phyloP scores from a whole-genome alignment of 2,329 filamentous ascomycete genomes.

The Graphiopsis chlorocephala region DNA sequence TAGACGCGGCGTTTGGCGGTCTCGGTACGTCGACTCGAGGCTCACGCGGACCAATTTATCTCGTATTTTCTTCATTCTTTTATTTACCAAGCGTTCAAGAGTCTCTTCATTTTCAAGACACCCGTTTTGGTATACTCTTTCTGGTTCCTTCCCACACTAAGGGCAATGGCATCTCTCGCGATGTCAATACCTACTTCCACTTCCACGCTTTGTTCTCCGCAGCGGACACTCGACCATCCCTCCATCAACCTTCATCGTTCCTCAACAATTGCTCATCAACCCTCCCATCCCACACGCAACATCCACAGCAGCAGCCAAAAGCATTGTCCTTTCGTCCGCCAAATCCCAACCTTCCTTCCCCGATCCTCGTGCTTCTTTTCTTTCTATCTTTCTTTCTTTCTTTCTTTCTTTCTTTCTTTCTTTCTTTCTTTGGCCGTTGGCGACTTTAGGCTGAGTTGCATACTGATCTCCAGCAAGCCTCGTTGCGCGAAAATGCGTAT shows the following conservation, averaged over 20 bases:
- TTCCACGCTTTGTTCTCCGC: not conserved
- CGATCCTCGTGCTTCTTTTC: not conserved
- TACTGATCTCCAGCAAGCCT: too few species aligned
- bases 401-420: not conserved
- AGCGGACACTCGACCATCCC: not conserved
- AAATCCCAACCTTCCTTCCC: not conserved
- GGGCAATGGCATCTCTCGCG: not conserved
- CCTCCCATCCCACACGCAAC: not conserved
- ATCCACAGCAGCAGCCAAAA: not conserved
- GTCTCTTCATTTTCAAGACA: not conserved
- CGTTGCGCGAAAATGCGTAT: too few species aligned
- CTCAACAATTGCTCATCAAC: not conserved
- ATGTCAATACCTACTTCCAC: not conserved
- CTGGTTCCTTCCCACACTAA: not conserved
- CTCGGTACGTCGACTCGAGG: slow-evolving; percentile 3
- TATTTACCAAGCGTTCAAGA: not conserved
- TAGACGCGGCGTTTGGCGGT: slow-evolving; percentile 1
- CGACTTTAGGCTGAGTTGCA: too few species aligned
- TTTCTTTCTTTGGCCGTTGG: not conserved
- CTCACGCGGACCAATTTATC: not conserved
- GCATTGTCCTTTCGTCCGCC: not conserved
- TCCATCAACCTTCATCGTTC: not conserved
- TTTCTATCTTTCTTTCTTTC: not conserved
- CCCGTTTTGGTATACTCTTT: not conserved
- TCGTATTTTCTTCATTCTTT: not conserved